Conservation (phyloP, 148 eudicot genomes). For the Diospyros lotus region DNA sequence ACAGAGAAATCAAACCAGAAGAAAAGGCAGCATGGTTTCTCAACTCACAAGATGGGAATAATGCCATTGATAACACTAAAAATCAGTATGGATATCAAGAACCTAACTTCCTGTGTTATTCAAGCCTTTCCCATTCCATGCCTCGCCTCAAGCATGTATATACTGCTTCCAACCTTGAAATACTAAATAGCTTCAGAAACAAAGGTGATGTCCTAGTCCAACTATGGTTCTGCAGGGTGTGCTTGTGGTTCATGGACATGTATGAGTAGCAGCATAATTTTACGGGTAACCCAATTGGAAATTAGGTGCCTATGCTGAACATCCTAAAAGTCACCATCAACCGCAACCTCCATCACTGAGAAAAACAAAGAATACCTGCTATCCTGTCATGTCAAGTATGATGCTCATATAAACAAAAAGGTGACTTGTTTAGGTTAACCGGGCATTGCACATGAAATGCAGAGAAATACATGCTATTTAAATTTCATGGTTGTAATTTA, state of each 20-base stretch:
- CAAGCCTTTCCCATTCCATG: not conserved
- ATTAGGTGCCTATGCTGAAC: not conserved
- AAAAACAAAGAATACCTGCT: not conserved
- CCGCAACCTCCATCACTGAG: not conserved
- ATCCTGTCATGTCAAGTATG: not conserved
- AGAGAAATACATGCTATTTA: not conserved
- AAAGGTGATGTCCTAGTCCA: not conserved
- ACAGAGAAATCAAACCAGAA: too few species aligned
- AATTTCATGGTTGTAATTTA: not conserved
- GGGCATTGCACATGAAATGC: not conserved
- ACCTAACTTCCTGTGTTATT: not conserved
- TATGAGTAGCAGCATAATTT: not conserved
- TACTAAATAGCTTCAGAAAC: not conserved
- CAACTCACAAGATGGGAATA: not conserved
- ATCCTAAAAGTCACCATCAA: not conserved
- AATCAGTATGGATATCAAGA: not conserved
- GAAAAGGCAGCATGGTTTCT: not conserved
- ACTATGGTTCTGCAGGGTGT: not conserved
- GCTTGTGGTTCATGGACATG: not conserved
- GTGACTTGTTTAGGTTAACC: not conserved
- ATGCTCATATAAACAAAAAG: not conserved
- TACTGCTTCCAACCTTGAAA: not conserved
- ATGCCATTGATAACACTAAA: slow-evolving; percentile 1
- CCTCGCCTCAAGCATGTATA: not conserved
- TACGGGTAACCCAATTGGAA: not conserved